Evolutionary conservation across 768 basidiomycete species (phyloP).

Genomic region (Psilocybe sp.): DNA sequence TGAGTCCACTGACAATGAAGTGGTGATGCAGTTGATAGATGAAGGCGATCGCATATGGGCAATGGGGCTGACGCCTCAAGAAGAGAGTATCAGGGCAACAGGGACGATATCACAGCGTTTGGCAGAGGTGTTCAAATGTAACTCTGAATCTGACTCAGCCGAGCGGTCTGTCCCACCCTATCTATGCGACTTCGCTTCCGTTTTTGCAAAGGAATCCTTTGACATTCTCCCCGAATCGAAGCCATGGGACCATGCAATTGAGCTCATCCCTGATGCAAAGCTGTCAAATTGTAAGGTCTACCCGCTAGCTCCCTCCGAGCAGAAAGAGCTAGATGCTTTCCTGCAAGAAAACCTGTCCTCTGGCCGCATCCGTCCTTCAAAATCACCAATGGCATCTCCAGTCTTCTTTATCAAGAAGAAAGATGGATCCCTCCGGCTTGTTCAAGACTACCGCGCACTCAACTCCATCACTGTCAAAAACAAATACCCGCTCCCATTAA

Average conservation of each 20-base stretch:
- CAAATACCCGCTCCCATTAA: conserved; percentile 29
- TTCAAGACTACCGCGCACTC: conserved; percentile 27
- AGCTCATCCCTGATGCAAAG: conserved; percentile 13
- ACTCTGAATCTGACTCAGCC: not conserved
- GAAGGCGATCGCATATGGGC: conserved; percentile 1
- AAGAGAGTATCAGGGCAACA: not conserved
- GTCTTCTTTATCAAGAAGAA: conserved; percentile 16
- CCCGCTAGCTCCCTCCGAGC: conserved; percentile 22
- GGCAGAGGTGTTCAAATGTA: not conserved
- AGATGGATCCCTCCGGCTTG: conserved; percentile 16
- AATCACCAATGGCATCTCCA: conserved; percentile 14
- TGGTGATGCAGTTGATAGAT: not conserved
- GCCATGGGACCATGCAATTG: conserved; percentile 16
- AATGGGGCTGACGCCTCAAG: not conserved
- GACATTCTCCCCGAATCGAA: conserved; percentile 3
- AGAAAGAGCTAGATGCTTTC: conserved; percentile 19
- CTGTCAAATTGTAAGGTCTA: conserved; percentile 12
- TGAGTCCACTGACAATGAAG: not conserved
- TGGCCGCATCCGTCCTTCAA: conserved; percentile 10
- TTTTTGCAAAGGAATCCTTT: conserved; percentile 7
- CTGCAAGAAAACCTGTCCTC: conserved; percentile 9
- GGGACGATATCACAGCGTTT: not conserved
- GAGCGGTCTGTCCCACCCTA: not conserved
- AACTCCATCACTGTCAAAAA: conserved; percentile 28
- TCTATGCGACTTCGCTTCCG: not conserved